A percentile compares a stretch with the other conserved stretches of the same genome.
Conservation (phyloP, 495 filamentous ascomycete species). For the Penicillium longicatenatum region DNA sequence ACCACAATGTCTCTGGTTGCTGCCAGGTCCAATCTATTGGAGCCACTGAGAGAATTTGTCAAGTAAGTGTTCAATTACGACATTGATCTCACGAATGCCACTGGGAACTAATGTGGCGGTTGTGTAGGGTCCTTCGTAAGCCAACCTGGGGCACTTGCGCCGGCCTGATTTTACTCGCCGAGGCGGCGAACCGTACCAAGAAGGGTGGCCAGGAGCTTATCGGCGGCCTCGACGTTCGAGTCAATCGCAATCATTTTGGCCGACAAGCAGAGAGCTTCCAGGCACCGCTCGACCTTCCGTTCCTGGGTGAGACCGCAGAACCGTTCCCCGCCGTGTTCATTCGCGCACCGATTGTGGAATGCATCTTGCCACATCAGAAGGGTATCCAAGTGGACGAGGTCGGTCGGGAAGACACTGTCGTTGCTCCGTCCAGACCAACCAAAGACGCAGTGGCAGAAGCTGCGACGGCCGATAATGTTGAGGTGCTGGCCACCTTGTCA, state of each 20-base stretch:
- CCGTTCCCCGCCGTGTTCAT: slow-evolving; percentile 90
- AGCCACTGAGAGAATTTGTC: slow-evolving; percentile 87
- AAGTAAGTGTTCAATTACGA: slow-evolving; percentile 61
- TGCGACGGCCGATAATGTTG: slow-evolving; percentile 48
- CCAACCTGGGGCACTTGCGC: slow-evolving; percentile 97
- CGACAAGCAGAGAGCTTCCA: slow-evolving; percentile 93
- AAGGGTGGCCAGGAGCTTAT: slow-evolving; percentile 91
- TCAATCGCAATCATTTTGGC: slow-evolving; percentile 95
- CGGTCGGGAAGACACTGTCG: slow-evolving; percentile 58
- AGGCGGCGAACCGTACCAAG: slow-evolving; percentile 85
- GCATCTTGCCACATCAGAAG: slow-evolving; percentile 60
- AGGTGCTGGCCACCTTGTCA: slow-evolving; percentile 53
- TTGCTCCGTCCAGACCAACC: slow-evolving; percentile 61
- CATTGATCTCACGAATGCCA: not conserved
- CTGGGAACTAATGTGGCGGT: slow-evolving; percentile 24
- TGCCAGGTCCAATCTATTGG: slow-evolving; percentile 73
- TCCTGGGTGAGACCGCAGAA: slow-evolving; percentile 54
- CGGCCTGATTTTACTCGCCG: slow-evolving; percentile 87
- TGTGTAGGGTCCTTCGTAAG: slow-evolving; percentile 55
- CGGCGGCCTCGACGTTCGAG: slow-evolving; percentile 86
- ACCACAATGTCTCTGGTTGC: slow-evolving; percentile 93
- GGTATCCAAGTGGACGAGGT: slow-evolving; percentile 55
- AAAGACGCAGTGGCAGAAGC: slow-evolving; percentile 44
- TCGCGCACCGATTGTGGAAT: slow-evolving; percentile 89
- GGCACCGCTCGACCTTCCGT: slow-evolving; percentile 71